Percentiles rank a stretch among this genome's conserved stretches.
Conservation (phyloP, 371 early-diverging fungal genomes). For the Rhizopus sp. region DNA sequence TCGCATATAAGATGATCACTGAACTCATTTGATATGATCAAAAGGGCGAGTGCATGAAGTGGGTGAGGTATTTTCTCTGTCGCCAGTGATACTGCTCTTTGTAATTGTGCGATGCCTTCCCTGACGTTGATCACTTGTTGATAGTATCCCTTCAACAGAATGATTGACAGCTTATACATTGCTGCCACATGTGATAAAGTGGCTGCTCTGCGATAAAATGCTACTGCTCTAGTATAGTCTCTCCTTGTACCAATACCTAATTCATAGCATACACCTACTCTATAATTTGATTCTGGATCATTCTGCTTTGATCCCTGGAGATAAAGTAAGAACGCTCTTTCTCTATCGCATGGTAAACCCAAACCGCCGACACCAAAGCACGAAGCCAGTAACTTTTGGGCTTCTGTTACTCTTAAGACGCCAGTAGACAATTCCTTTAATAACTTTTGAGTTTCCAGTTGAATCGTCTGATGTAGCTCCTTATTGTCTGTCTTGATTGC, state of each 20-base stretch:
- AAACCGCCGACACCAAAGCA: conserved; percentile 77
- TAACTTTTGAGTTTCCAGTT: conserved; percentile 71
- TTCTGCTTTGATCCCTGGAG: conserved; percentile 88
- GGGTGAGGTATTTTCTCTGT: conserved; percentile 80
- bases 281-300: conserved; percentile 88
- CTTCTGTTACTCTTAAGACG: conserved; percentile 64
- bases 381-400: conserved; percentile 88
- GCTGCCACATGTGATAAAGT: conserved; percentile 86
- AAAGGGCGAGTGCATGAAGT: conserved; percentile 83
- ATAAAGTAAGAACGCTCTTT: conserved; percentile 86
- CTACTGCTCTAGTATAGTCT: conserved; percentile 76
- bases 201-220: conserved; percentile 93
- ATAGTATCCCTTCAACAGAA: conserved; percentile 77
- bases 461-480: conserved; percentile 55
- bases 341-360: conserved; percentile 77
- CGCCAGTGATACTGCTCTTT: conserved; percentile 84
- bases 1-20: conserved; percentile 70
- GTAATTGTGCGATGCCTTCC: conserved; percentile 93
- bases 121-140: conserved; percentile 73
- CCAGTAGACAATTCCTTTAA: conserved; percentile 67
- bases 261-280: conserved; percentile 94
- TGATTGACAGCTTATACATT: conserved; percentile 94
- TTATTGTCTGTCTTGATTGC: conserved; percentile 17
- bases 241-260: conserved; percentile 87
- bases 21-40: conserved; percentile 73